Conservation (phyloP, 305 asterid genomes). For the Monarda citriodora region DNA sequence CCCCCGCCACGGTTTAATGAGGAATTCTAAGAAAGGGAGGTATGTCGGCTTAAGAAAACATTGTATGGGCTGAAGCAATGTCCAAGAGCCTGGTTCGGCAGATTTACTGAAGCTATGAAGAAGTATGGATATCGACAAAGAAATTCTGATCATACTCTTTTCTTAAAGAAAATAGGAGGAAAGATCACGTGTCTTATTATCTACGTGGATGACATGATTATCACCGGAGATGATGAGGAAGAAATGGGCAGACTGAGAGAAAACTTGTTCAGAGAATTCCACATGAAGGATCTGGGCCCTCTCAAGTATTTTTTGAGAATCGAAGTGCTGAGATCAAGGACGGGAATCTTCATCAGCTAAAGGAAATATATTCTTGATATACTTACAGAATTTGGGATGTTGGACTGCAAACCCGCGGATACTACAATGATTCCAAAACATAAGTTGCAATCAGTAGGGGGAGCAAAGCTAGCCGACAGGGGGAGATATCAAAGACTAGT, state of each 20-base stretch:
- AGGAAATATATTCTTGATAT: background rate
- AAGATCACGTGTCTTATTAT: background rate
- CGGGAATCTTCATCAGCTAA: background rate
- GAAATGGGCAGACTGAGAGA: background rate
- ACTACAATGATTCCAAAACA: background rate
- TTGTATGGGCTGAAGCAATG: background rate
- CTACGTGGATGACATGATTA: background rate
- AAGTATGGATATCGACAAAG: background rate
- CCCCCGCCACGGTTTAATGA: too few relatives aligned
- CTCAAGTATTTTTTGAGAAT: background rate
- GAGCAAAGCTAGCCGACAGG: background rate
- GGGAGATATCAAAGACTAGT: background rate
- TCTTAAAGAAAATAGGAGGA: background rate
- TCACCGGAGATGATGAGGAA: background rate
- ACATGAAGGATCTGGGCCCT: too few relatives aligned
- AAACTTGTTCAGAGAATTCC: too few relatives aligned
- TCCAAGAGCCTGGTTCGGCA: background rate
- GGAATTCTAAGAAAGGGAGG: background rate
- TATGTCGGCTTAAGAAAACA: background rate
- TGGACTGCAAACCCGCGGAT: background rate
- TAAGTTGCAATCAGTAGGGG: background rate
- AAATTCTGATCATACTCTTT: conserved; percentile 4
- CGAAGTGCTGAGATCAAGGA: background rate
- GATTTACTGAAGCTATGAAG: background rate
- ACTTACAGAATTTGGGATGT: background rate